phyloP scores from a whole-genome alignment of 1,139 yeast genomes.

The Debaryomyces coudertii region DNA sequence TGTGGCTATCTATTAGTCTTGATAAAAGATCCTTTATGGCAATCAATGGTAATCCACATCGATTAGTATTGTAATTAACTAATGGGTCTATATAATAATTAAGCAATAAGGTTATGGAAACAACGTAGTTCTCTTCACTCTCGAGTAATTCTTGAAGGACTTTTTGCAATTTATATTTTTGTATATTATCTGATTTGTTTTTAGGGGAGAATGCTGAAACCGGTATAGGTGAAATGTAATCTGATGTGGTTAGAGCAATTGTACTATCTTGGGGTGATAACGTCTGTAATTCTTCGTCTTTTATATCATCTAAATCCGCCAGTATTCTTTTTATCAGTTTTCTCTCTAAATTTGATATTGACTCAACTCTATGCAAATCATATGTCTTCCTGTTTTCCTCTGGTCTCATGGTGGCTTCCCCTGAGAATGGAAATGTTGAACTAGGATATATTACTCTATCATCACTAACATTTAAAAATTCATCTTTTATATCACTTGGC shows the following conservation, averaged over 20 bases:
- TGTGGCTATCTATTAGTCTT: slow-evolving; percentile 30
- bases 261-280: slow-evolving; percentile 3
- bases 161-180: slow-evolving; percentile 31
- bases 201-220: slow-evolving; percentile 21
- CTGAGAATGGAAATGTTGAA: background rate
- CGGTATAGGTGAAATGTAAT: slow-evolving; percentile 29
- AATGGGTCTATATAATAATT: slow-evolving; percentile 41
- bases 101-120: slow-evolving; percentile 43
- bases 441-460: background rate
- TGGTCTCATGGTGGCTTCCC: background rate
- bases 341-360: background rate
- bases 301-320: background rate
- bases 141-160: slow-evolving; percentile 50
- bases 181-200: slow-evolving; percentile 9
- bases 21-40: slow-evolving; percentile 24
- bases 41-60: slow-evolving; percentile 30
- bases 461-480: background rate
- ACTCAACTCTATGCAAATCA: background rate
- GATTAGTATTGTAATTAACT: slow-evolving; percentile 21
- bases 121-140: slow-evolving; percentile 51
- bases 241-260: slow-evolving; percentile 14
- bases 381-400: background rate
- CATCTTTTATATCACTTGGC: background rate
- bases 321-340: background rate
- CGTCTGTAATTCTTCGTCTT: background rate